Percentiles rank a stretch among this genome's conserved stretches.
Evolutionary conservation across 176 grass and related monocot genomes (phyloP).

Genomic region (Juncus effusus): DNA sequence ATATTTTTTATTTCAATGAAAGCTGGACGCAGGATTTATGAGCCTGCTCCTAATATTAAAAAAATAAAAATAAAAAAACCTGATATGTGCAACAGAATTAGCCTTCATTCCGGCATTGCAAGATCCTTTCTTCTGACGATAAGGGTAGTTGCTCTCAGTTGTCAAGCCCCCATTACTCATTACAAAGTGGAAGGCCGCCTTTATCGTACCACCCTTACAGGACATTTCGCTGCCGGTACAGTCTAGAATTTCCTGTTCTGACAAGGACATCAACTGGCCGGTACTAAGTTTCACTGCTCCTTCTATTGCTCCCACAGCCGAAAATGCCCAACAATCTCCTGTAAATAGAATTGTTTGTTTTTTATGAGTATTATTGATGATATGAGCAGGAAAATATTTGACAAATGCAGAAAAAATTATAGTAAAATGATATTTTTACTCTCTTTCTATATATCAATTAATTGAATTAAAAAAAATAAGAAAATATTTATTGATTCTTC

Average conservation of each 20-base stretch:
- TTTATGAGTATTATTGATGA: background rate
- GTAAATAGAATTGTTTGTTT: background rate
- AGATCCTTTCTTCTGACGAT: slow-evolving; percentile 28
- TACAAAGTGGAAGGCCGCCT: slow-evolving; percentile 34
- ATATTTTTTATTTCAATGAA: too few species aligned
- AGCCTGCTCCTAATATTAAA: too few species aligned
- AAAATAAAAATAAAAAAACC: too few species aligned
- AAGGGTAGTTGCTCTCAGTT: slow-evolving; percentile 37
- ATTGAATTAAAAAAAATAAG: too few species aligned
- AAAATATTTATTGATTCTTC: too few species aligned
- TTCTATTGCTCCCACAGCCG: slow-evolving; percentile 39
- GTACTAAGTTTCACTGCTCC: slow-evolving; percentile 28
- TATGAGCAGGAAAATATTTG: too few species aligned
- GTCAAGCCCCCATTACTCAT: slow-evolving; percentile 32
- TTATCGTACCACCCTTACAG: slow-evolving; percentile 35
- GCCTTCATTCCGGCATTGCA: slow-evolving; percentile 18
- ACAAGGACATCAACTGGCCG: slow-evolving; percentile 35
- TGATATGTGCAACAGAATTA: slow-evolving; percentile 16
- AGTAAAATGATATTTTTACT: too few species aligned
- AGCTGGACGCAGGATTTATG: too few species aligned
- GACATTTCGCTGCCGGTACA: slow-evolving; percentile 24
- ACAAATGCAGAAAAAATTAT: too few species aligned
- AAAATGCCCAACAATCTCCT: slow-evolving; percentile 51
- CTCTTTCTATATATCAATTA: too few species aligned
- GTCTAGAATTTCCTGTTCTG: slow-evolving; percentile 46